Evolutionary conservation across 2,329 filamentous ascomycete genomes (phyloP).

Genomic region (Mycosphaerelloides madeirae): DNA sequence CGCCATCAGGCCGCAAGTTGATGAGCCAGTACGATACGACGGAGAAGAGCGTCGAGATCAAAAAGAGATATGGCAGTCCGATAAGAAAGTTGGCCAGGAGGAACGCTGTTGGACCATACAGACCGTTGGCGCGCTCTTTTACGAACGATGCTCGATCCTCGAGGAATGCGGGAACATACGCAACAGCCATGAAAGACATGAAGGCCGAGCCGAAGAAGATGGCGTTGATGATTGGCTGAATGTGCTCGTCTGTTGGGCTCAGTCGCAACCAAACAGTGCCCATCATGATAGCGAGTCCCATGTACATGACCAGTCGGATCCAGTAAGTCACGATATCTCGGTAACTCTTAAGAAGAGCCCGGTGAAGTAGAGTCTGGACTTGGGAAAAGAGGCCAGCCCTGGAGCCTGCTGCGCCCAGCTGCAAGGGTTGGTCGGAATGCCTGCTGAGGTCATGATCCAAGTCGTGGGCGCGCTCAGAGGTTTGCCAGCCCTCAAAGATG

Average conservation of each 20-base stretch:
- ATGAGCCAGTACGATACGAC: conserved; percentile 72
- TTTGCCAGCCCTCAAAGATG: conserved; percentile 51
- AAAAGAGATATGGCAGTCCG: conserved; percentile 73
- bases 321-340: conserved; percentile 77
- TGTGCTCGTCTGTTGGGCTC: conserved; percentile 60
- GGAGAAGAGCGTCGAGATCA: conserved; percentile 72
- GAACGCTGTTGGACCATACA: conserved; percentile 70
- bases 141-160: conserved; percentile 69
- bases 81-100: conserved; percentile 76
- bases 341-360: conserved; percentile 75
- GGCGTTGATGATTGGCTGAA: conserved; percentile 74
- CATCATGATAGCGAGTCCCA: conserved; percentile 73
- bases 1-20: conserved; percentile 62
- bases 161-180: conserved; percentile 78
- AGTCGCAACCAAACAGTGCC: conserved; percentile 81
- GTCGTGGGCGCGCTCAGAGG: conserved; percentile 33
- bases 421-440: conserved; percentile 7
- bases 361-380: conserved; percentile 60
- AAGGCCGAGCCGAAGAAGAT: conserved; percentile 56
- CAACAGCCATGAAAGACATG: conserved; percentile 57
- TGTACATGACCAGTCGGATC: conserved; percentile 75
- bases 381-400: conserved; percentile 12
- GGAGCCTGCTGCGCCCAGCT: background rate
- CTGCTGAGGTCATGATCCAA: conserved; percentile 11
- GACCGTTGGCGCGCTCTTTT: conserved; percentile 76